Percentiles rank a stretch among this genome's conserved stretches.
These are phyloP conservation scores for Kernera saxatilis DNA, from an alignment of 345 rosid species.

Conservation along the genomic window DNA sequence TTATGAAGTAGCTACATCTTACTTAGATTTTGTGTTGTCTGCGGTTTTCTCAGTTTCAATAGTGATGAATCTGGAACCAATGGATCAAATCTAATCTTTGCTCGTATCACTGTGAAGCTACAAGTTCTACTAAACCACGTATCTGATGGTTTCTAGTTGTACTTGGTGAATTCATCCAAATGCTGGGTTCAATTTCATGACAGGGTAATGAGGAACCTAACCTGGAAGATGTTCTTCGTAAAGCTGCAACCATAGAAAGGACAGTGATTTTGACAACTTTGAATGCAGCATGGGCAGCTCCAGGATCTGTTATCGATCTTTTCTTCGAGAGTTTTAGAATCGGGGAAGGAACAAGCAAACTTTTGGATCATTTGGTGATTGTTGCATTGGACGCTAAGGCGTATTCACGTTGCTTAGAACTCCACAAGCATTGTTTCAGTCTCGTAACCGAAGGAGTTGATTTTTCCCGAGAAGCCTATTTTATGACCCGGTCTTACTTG, in stretches of 20 bases:
- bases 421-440: slow-evolving; percentile 65
- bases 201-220: slow-evolving; percentile 28
- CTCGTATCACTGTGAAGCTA: too few species aligned
- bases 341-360: slow-evolving; percentile 49
- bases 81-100: too few species aligned
- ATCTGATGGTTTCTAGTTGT: neutral
- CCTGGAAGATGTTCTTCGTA: slow-evolving; percentile 49
- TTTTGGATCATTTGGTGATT: slow-evolving; percentile 66
- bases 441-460: slow-evolving; percentile 59
- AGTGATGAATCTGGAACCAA: neutral
- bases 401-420: slow-evolving; percentile 42
- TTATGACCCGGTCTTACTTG: slow-evolving; percentile 71
- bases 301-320: slow-evolving; percentile 55
- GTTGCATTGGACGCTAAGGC: slow-evolving; percentile 70
- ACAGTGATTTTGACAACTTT: slow-evolving; percentile 74
- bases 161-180: neutral
- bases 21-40: too few species aligned
- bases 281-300: slow-evolving; percentile 76
- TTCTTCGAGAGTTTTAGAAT: slow-evolving; percentile 68
- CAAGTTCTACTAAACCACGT: neutral
- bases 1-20: too few species aligned
- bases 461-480: slow-evolving; percentile 68
- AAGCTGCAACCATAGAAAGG: slow-evolving; percentile 46
- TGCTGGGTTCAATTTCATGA: neutral
- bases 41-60: neutral